Base-by-base conservation (phyloP, 73 alveolate species). In the Paramecium tetraurelia region DNA sequence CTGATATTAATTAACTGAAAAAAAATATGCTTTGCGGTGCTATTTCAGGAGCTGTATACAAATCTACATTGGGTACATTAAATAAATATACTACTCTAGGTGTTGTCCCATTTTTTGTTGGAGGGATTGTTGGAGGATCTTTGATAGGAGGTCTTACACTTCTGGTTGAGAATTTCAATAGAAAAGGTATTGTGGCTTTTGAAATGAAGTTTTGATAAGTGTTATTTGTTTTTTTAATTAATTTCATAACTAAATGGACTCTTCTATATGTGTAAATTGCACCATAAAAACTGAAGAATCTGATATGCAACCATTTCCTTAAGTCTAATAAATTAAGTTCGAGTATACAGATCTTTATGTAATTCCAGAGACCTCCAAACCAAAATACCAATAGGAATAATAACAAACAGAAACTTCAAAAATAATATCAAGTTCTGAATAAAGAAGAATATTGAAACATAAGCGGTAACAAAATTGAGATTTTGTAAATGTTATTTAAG, bases 1-100 rank as follows among this genome's bases (percentile, higher is more conserved):
- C 86, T 36, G 24, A 63, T 29, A 50, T 89, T n/a, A 89, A 58
- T 43, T 58, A 69, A 44, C 36, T 89, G 33, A 70, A 68, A 44
- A 89, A 89, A 83, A 89, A 89, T 89, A 46, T 72, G 40, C 40
- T 83, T 33, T 70, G 86, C 58, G 94, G 94, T 11, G 86, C 94
- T 21, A 20, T 70, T 44, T 36, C 92, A 18, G 94, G 94, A 44
- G 86, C 63, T 58, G 24, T 89, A 58, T 89, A 70, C 48, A 89
- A 77, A 20, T 70, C 94, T 11, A 83, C 92, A 46, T 63, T 59
- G 27, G 86, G 86, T 72, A 72, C 0, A 3, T 3, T 18, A 8
- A 12, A 12, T 48, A 16, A 2, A 72, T 72, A 38, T 14, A n/a
- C 9, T 2, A 53, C 6, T 6, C 6, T 36, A 72, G 94, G 94